Conservation (phyloP, 768 basidiomycete species). For the Panellus pusillus region DNA sequence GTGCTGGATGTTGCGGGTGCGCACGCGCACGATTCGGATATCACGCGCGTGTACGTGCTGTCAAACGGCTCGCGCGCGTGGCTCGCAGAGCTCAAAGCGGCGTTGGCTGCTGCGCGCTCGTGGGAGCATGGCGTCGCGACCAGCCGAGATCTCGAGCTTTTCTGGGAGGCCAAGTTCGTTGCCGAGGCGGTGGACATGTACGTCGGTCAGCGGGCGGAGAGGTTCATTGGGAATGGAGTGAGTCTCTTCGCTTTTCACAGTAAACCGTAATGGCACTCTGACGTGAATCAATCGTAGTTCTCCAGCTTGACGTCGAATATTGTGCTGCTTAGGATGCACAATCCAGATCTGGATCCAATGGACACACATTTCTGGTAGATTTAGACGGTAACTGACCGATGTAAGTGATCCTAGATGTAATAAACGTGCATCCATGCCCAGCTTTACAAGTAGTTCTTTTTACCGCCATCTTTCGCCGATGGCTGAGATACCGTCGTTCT, state of each 20-base stretch:
- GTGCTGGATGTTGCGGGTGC: constrained; percentile 22
- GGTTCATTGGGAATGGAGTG: constrained; percentile 73
- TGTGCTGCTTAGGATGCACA: constrained; percentile 34
- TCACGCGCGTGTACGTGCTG: constrained; percentile 60
- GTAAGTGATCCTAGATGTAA: too few relatives aligned
- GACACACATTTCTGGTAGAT: constrained; percentile 34
- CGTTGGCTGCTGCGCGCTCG: constrained; percentile 34
- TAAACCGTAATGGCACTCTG: neutral
- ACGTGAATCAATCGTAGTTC: constrained; percentile 24
- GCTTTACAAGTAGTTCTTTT: too few relatives aligned
- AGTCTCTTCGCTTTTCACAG: constrained; percentile 25
- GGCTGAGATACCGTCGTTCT: too few relatives aligned
- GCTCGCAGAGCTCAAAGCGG: constrained; percentile 45
- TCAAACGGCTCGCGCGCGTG: constrained; percentile 59
- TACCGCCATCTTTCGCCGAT: too few relatives aligned
- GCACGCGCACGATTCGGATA: constrained; percentile 6
- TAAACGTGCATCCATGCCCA: too few relatives aligned
- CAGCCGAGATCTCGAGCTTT: constrained; percentile 53
- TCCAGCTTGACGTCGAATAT: constrained; percentile 39
- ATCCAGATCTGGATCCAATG: constrained; percentile 26
- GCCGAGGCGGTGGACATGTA: constrained; percentile 69
- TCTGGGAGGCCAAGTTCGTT: constrained; percentile 56
- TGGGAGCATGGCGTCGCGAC: constrained; percentile 52
- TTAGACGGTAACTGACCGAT: too few relatives aligned
- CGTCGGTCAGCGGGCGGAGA: constrained; percentile 60